Evolutionary conservation across 164 flowering plant genomes (phyloP).

Genomic region (Piper longum): DNA sequence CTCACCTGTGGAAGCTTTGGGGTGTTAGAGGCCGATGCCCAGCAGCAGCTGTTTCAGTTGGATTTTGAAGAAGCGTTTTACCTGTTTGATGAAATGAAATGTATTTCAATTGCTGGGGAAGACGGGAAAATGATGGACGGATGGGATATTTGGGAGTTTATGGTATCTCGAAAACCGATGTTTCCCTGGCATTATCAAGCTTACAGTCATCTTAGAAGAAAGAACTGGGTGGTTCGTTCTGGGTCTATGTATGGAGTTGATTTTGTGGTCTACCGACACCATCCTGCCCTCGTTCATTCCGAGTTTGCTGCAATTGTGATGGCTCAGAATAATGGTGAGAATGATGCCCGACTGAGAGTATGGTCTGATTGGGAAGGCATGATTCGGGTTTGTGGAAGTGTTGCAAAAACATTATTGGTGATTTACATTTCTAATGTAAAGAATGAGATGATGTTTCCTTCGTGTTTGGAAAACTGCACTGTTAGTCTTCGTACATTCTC

Average conservation of each 20-base stretch:
- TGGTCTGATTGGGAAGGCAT: conserved; percentile 67
- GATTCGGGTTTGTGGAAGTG: conserved; percentile 52
- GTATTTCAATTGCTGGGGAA: conserved; percentile 23
- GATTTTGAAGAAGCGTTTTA: conserved; percentile 56
- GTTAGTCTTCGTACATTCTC: conserved; percentile 41
- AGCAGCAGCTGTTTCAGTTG: conserved; percentile 42
- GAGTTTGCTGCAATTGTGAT: conserved; percentile 57
- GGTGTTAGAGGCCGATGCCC: conserved; percentile 34
- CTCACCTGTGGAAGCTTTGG: conserved; percentile 53
- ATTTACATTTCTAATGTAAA: conserved; percentile 26
- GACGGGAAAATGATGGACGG: conserved; percentile 8
- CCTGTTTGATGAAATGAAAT: conserved; percentile 30
- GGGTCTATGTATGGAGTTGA: conserved; percentile 75
- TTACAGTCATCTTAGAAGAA: conserved; percentile 50
- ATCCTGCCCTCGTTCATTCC: conserved; percentile 64
- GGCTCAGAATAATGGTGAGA: conserved; percentile 19
- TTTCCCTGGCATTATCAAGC: conserved; percentile 51
- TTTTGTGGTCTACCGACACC: conserved; percentile 66
- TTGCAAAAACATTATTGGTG: conserved; percentile 59
- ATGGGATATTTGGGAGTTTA: conserved; percentile 42
- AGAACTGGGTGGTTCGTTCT: conserved; percentile 76
- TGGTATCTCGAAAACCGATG: conserved; percentile 22
- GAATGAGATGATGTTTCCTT: conserved; percentile 13
- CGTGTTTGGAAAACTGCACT: conserved; percentile 25
- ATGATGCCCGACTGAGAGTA: conserved; percentile 31